Evolutionary conservation across 1,139 yeast genomes (phyloP).

Genomic region (Suhomyces anneliseae): DNA sequence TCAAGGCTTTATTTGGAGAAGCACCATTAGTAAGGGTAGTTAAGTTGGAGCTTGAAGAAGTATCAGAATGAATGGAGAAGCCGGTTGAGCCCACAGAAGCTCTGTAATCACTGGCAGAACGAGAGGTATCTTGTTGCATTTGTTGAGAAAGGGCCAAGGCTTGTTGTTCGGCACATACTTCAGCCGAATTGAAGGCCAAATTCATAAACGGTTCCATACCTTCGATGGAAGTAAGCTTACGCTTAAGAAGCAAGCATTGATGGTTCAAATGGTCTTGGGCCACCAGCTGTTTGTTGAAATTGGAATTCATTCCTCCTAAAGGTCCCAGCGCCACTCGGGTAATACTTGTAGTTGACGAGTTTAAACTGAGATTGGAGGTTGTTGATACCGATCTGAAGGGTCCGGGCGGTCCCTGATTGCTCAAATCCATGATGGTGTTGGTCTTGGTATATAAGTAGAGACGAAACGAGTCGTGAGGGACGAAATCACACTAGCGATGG

Average conservation of each 20-base stretch:
- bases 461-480: neutral
- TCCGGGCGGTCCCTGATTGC: conserved; percentile 13
- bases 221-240: conserved; percentile 60
- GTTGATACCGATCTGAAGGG: conserved; percentile 43
- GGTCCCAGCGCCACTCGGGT: conserved; percentile 48
- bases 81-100: conserved; percentile 29
- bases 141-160: conserved; percentile 57
- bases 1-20: conserved; percentile 14
- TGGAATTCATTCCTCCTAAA: conserved; percentile 35
- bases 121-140: conserved; percentile 14
- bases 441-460: neutral
- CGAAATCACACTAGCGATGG: neutral
- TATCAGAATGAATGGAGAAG: conserved; percentile 26
- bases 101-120: conserved; percentile 24
- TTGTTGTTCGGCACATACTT: conserved; percentile 69
- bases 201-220: conserved; percentile 73
- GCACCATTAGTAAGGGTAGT: conserved; percentile 7
- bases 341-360: conserved; percentile 30
- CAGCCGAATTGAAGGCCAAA: conserved; percentile 56
- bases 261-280: conserved; percentile 74
- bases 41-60: conserved; percentile 17
- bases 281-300: conserved; percentile 64
- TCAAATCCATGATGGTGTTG: conserved; percentile 2
- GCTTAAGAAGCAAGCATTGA: conserved; percentile 61
- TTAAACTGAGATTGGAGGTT: conserved; percentile 31